Evolutionary conservation across 805 yeast genomes (phyloP), one percentile per base, ranked within the genome.

Genomic region (Saturnispora gosingensis): DNA sequence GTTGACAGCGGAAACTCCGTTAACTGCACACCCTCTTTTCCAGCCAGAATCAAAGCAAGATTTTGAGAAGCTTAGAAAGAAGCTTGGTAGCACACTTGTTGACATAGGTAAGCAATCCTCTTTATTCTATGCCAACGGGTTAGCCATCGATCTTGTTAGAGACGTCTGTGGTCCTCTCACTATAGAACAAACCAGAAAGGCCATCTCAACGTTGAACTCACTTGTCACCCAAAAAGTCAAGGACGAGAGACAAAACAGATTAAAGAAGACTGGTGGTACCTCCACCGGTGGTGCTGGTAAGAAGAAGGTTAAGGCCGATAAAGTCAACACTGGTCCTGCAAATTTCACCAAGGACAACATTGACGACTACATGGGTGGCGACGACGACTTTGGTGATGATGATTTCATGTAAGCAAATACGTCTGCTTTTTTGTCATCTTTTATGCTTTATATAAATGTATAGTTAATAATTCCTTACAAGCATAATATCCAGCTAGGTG

Each of bases 241-340:
- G 65, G 85, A 84, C 51, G 98, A 91, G 72, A 87, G 97, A 74
- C 86, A 80, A 62, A 88, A 86, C 25, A 82, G 97, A 67, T 72
- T 86, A 61, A 79, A 85, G 60, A 84, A 82, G 66, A 76, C 87
- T 51, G 91, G 93, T 56, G 93, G 91, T 57, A 85, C 95, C 27
- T 80, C 91, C 39, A 79, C 88, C 24, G 95, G 95, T 61, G 97
- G 97, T 66, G 93, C 95, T 38, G 95, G 96, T 70, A 89, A 90
- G 78, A 85, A 85, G 80, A 91, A 90, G 80, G 96, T 88, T 53
- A 85, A 85, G 69, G 54, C 56, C 27, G 84, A 87, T 52, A 77
- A 81, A 52, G 84, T 88, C 44, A 84, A 83, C 66, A 73, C 85
- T 49, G 80, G 79, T 46, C 59, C 59, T 10, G 65, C 70, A 34